Base-by-base conservation (phyloP, 768 basidiomycete genomes). In the Tulasnella sp. region DNA sequence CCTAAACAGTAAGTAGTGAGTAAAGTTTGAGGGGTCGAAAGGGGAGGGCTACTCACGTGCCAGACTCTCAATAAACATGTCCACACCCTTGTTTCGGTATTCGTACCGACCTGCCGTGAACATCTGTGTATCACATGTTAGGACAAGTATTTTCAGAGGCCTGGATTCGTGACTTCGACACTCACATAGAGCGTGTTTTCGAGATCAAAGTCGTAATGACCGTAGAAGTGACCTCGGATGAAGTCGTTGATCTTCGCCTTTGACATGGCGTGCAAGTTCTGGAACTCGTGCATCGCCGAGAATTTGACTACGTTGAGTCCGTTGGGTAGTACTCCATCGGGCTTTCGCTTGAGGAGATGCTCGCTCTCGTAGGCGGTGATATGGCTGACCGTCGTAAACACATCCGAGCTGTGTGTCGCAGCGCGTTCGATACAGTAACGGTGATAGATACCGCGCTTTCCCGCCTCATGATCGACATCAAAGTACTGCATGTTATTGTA, bases 401-500 rank as follows among this genome's bases (percentile, higher is more conserved):
- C 96, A 69, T 99, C 96, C 3, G 94, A 85, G 64, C 93, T 96
- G 68, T 99, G 96, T 0, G 94, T 78, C 0, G 95, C 82, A 3
- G 89, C 87, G 53, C 96, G 84, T 71, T 99, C 96, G 70, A 99
- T 93, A 72, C 96, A 99, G 75, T 99, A 98, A 68, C 85, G 73
- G 70, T 99, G 96, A 73, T 99, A 99, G 70, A 99, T 99, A 15
- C 96, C 96, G 62, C 96, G 84, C 74, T 98, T 98, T 43, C 96
- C 96, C 0, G 96, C 96, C 73, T 99, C 96, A 69, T 98, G 95
- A 68, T 99, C 96, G 62, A 98, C 96, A 65, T 99, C 96, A 71
- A 99, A 99, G 77, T 98, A 97, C 71, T 95, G 91, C 19, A 99
- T 78, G 71, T 99, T 97, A 77, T 98, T 99, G 80, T 99, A 99